phyloP scores from a whole-genome alignment of 2,329 filamentous ascomycete genomes.

The Emmonsia crescens region DNA sequence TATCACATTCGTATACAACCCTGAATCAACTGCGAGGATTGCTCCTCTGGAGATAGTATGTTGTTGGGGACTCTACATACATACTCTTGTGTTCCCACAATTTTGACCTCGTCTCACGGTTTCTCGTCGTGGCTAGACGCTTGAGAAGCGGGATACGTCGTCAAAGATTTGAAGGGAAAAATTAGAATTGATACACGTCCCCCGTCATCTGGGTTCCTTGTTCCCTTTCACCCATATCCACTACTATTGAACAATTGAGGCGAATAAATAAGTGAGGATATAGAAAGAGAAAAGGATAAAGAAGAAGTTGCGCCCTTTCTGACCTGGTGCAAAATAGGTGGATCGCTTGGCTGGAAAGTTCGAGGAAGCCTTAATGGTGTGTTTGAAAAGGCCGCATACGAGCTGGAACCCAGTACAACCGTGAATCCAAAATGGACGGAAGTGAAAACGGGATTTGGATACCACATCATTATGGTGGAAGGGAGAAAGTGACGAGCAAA shows the following conservation, averaged over 20 bases:
- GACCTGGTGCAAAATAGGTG: conserved; percentile 34
- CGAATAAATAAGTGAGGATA: neutral
- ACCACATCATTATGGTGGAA: conserved; percentile 59
- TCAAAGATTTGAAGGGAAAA: neutral
- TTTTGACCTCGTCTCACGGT: neutral
- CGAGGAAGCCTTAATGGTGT: conserved; percentile 45
- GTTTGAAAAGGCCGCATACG: conserved; percentile 54
- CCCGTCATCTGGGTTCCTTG: neutral
- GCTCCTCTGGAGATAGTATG: neutral
- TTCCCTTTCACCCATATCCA: neutral
- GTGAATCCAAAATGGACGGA: conserved; percentile 51
- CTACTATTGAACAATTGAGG: neutral
- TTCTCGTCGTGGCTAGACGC: neutral
- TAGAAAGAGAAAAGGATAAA: neutral
- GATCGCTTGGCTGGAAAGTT: conserved; percentile 53
- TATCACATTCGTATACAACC: neutral
- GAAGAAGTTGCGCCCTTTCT: neutral
- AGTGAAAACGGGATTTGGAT: conserved; percentile 54
- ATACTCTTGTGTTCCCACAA: neutral
- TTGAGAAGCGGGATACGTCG: neutral
- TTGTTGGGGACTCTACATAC: neutral
- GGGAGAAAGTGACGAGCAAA: conserved; percentile 43
- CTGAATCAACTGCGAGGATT: neutral
- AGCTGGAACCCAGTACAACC: conserved; percentile 50
- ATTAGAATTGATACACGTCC: neutral